A percentile compares a stretch with the other conserved stretches of the same genome.
phyloP scores from a whole-genome alignment of 2,329 filamentous ascomycete species.

The Onygena corvina region DNA sequence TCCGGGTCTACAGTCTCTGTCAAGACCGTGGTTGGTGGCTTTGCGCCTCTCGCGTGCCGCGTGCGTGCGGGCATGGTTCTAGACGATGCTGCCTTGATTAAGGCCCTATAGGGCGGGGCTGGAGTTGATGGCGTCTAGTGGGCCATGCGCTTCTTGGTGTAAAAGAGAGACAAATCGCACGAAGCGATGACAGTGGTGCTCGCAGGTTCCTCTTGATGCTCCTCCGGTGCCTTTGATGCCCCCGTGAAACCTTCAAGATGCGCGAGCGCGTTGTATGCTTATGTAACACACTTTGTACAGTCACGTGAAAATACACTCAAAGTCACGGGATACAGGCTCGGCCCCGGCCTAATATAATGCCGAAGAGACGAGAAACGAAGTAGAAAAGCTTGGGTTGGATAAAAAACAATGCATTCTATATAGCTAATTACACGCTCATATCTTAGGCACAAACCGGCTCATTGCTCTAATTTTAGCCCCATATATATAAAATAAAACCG shows the following conservation, averaged over 20 bases:
- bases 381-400: no score
- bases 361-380: no score
- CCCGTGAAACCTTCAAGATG: no score
- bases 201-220: neutral
- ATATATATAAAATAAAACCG: slow-evolving; percentile 34
- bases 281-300: neutral
- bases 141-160: neutral
- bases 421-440: slow-evolving; percentile 16
- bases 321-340: no score
- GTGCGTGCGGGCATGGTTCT: slow-evolving; percentile 35
- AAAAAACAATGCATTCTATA: neutral
- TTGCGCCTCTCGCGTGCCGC: slow-evolving; percentile 27
- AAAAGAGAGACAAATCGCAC: neutral
- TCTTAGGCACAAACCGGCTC: slow-evolving; percentile 26
- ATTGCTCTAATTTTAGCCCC: slow-evolving; percentile 23
- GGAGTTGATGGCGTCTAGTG: neutral
- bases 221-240: no score
- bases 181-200: neutral
- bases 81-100: slow-evolving; percentile 6
- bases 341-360: no score
- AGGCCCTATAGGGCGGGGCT: neutral
- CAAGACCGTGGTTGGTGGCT: slow-evolving; percentile 22
- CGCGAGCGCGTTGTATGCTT: slow-evolving; percentile 3
- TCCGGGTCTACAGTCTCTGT: slow-evolving; percentile 6
- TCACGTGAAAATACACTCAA: neutral